A percentile compares a stretch with the other conserved stretches of the same genome.
Evolutionary conservation across 306 rosid species (phyloP).

Genomic region (Cicer chorassanicum): DNA sequence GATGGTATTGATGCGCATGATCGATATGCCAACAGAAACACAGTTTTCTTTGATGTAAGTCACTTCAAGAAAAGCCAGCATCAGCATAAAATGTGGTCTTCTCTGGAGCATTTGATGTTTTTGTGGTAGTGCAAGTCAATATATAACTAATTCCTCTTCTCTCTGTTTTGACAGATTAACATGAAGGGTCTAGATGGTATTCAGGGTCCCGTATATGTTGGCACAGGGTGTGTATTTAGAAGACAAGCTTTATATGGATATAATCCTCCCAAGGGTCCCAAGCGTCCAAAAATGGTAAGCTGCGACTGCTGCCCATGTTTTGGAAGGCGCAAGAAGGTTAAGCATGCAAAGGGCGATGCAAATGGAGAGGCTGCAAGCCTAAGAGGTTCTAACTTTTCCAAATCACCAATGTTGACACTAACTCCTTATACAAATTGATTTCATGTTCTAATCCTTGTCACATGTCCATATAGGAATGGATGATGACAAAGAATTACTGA

Average conservation of each 20-base stretch:
- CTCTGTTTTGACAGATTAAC: constrained; percentile 70
- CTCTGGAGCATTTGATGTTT: constrained; percentile 8
- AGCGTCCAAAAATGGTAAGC: constrained; percentile 95
- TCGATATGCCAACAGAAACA: constrained; percentile 60
- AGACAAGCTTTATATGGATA: constrained; percentile 95
- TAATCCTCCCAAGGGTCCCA: constrained; percentile 85
- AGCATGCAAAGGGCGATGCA: constrained; percentile 62
- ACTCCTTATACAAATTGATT: constrained; percentile 31
- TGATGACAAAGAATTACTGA: constrained; percentile 76
- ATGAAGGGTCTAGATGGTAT: constrained; percentile 97
- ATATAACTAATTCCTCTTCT: constrained; percentile 9
- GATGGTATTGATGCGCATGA: constrained; percentile 55
- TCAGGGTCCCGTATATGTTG: constrained; percentile 97
- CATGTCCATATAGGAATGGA: constrained; percentile 58
- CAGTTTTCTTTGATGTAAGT: constrained; percentile 64
- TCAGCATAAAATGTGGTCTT: neutral
- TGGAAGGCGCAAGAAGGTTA: constrained; percentile 82
- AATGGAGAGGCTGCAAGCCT: constrained; percentile 68
- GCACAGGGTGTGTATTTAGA: constrained; percentile 96
- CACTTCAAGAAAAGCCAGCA: constrained; percentile 32
- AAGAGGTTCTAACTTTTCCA: constrained; percentile 54
- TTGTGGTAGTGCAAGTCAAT: neutral
- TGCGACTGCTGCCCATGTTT: constrained; percentile 95
- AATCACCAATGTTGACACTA: constrained; percentile 12
- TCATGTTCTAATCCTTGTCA: constrained; percentile 2